Evolutionary conservation across 148 eudicot genomes (phyloP), one percentile per base, ranked within the genome.

Genomic region (Cornus florida): DNA sequence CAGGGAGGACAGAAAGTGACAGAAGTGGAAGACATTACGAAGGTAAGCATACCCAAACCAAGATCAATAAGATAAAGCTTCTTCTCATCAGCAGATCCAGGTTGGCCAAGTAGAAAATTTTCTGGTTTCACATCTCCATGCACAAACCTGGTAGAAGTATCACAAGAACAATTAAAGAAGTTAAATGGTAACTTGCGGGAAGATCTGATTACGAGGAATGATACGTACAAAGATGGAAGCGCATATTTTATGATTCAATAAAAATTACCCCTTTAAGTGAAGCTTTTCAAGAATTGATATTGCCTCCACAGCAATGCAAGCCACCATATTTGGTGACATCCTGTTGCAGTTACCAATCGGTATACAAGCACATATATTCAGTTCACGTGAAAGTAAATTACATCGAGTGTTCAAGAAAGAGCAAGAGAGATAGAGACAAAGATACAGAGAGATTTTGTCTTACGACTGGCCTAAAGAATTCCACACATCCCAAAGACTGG

Each of bases 111-210:
- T 62, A 93, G 83, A 84, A 93, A 93, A 77, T 93, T 93, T 80
- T 93, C 97, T 22, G 97, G 98, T 89, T 94, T 94, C 76, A 94
- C 98, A 79, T 94, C 98, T 79, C 98, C 98, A 81, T 94, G 98
- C 85, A 94, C 98, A 86, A 94, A 94, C 69, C 98, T 94, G 31
- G 32, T 69, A 62, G 79, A 70, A 28, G 59, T 33, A 62, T 62
- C 46, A 69, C 23, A 46, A 71, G 1, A 76, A 46, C 6, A 41
- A 33, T 38, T 38, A n/a, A 43, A 14, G 20, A n/a, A 1, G 7
- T 3, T 0, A 23, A 23, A 33, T 74, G 7, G 19, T 53, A 53
- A 12, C 17, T n/a, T 64, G 2, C 23, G 8, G 35, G n/a, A 46
- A 48, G 69, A 24, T 68, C 11, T 33, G 28, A 43, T 48, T 23